Evolutionary conservation across 768 basidiomycete genomes (phyloP).

Genomic region (Suillus plorans): DNA sequence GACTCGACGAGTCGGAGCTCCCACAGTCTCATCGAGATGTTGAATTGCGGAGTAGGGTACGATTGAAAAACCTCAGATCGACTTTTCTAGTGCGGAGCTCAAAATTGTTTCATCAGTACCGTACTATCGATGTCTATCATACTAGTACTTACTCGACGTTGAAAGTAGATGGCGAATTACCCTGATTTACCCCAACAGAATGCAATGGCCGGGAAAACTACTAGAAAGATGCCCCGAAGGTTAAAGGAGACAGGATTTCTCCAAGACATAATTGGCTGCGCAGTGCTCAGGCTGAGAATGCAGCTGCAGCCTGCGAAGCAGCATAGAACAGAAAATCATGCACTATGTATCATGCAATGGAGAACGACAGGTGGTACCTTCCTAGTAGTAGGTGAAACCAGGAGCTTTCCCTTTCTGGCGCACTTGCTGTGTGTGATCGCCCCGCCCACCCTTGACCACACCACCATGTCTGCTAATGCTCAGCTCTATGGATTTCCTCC

Average conservation of each 20-base stretch:
- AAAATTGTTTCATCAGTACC: too few species aligned
- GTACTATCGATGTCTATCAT: too few species aligned
- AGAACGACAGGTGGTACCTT: neutral
- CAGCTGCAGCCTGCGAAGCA: neutral
- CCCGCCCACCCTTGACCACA: neutral
- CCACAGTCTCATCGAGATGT: too few species aligned
- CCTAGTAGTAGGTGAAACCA: neutral
- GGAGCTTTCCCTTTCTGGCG: constrained; percentile 3
- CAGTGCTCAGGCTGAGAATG: neutral
- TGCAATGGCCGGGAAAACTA: neutral
- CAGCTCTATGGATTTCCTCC: constrained; percentile 35
- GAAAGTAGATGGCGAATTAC: neutral
- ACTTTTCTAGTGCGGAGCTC: too few species aligned
- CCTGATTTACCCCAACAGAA: neutral
- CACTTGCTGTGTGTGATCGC: neutral
- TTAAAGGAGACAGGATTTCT: neutral
- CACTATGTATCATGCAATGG: neutral
- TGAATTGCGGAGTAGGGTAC: too few species aligned
- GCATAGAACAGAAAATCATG: neutral
- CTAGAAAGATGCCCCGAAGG: neutral
- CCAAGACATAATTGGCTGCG: neutral
- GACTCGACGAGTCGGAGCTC: too few species aligned
- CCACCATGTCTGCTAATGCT: constrained; percentile 18
- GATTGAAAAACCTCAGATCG: too few species aligned
- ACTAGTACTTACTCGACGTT: neutral